These are phyloP conservation scores for Mangifera indica DNA, from an alignment of 345 rosid species.

Conservation along the genomic window DNA sequence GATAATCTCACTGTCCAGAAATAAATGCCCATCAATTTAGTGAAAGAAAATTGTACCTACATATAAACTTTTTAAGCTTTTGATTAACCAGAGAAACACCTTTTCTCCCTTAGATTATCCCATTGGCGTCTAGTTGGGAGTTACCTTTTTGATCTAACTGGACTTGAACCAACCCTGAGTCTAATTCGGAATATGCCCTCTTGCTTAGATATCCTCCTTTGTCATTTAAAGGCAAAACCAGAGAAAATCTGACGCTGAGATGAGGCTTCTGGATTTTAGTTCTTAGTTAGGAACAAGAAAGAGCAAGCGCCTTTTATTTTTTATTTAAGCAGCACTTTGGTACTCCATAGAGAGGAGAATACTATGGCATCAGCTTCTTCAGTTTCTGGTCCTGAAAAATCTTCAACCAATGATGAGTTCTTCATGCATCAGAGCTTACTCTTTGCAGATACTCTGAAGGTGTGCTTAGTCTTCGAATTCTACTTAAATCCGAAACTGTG, in stretches of 20 bases:
- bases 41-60: no score
- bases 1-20: no score
- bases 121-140: no score
- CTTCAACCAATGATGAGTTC: constrained; percentile 63
- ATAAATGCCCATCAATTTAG: no score
- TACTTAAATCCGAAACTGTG: no score
- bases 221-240: no score
- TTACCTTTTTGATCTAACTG: no score
- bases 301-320: neutral
- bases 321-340: neutral
- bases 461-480: constrained; percentile 18
- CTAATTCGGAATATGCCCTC: neutral
- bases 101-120: no score
- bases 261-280: neutral
- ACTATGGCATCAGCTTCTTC: constrained; percentile 41
- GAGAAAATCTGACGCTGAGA: neutral
- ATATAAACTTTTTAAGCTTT: neutral
- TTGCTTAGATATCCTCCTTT: no score
- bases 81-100: neutral
- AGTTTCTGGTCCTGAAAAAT: constrained; percentile 38
- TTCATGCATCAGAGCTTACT: constrained; percentile 65
- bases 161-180: no score
- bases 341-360: neutral
- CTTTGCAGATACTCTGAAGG: constrained; percentile 73
- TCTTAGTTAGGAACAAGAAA: neutral